Evolutionary conservation across 2,329 filamentous ascomycete genomes (phyloP).

Genomic region (Myriosclerotinia duriaeana): DNA sequence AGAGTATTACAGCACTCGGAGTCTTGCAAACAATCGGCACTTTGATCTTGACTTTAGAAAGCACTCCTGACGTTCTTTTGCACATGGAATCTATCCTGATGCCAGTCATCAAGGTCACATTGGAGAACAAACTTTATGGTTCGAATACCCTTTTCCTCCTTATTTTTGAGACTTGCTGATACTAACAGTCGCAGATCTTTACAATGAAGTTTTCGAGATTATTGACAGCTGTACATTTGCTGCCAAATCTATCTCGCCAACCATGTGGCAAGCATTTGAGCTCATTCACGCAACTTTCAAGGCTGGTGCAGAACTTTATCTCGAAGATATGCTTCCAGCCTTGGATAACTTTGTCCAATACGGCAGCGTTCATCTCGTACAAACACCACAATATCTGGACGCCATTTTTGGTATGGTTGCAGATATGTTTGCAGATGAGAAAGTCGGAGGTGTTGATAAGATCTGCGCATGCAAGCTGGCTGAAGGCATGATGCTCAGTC

Average conservation of each 20-base stretch:
- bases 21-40: conserved; percentile 97
- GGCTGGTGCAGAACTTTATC: conserved; percentile 90
- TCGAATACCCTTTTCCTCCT: conserved; percentile 36
- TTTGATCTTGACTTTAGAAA: conserved; percentile 92
- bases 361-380: conserved; percentile 73
- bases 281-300: conserved; percentile 97
- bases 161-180: conserved; percentile 25
- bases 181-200: conserved; percentile 63
- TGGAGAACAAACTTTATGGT: conserved; percentile 97
- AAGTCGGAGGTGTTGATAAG: conserved; percentile 88
- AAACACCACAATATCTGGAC: conserved; percentile 82
- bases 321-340: conserved; percentile 97
- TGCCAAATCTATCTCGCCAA: conserved; percentile 89
- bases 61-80: conserved; percentile 89
- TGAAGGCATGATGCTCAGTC: conserved; percentile 94
- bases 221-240: conserved; percentile 99
- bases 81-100: conserved; percentile 95
- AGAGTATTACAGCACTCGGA: conserved; percentile 95
- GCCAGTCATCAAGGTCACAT: conserved; percentile 92
- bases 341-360: conserved; percentile 98
- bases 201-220: conserved; percentile 98
- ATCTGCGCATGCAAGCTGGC: conserved; percentile 98
- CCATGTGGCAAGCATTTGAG: conserved; percentile 99
- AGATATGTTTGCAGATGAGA: conserved; percentile 89
- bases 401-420: conserved; percentile 92